Evolutionary conservation across 441 rosid genomes (phyloP).

Genomic region (Monsonia emarginata): DNA sequence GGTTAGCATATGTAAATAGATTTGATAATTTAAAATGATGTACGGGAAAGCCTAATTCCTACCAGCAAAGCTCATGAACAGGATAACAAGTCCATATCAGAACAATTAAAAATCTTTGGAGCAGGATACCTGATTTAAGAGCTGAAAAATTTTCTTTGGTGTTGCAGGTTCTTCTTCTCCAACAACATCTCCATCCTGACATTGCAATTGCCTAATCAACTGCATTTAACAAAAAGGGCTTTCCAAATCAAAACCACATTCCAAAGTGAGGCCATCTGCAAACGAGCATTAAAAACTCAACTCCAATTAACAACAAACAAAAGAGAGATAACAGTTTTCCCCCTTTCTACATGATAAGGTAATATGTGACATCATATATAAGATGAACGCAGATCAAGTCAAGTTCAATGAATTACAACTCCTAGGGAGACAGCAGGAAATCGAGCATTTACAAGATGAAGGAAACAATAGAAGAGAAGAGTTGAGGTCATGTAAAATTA

Average conservation of each 20-base stretch:
- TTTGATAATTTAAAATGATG: neutral
- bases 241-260: neutral
- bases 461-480: no score
- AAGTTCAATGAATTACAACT: neutral
- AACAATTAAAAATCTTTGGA: neutral
- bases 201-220: conserved; percentile 61
- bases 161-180: conserved; percentile 69
- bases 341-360: neutral
- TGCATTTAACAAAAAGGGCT: conserved; percentile 17
- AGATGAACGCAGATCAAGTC: neutral
- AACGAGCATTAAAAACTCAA: neutral
- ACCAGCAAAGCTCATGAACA: neutral
- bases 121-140: conserved; percentile 57
- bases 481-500: neutral
- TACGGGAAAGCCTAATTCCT: neutral
- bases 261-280: neutral
- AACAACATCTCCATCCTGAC: conserved; percentile 85
- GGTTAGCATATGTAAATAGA: neutral
- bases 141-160: conserved; percentile 76
- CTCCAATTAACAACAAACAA: neutral
- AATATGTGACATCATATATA: neutral
- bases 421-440: neutral
- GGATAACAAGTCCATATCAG: neutral
- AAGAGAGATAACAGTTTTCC: neutral
- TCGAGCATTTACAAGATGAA: no score